Conservation (phyloP, 345 rosid genomes). For the Brassica cretica region DNA sequence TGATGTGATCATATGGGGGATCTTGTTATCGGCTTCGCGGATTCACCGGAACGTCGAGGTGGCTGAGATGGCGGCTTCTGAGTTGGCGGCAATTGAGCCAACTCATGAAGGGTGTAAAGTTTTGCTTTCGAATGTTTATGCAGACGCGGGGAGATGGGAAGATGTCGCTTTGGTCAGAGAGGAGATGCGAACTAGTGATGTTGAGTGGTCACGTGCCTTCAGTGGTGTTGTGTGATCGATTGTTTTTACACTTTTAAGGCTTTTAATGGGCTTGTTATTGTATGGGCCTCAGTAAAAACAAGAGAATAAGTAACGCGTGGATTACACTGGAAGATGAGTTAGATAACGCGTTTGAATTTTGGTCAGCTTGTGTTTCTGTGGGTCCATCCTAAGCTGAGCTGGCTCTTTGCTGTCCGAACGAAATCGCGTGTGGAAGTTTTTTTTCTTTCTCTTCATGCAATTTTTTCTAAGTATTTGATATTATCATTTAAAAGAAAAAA, state of each 20-base stretch:
- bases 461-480: neutral
- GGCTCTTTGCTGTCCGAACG: conserved; percentile 14
- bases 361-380: conserved; percentile 5
- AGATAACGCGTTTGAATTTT: conserved; percentile 18
- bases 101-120: conserved; percentile 64
- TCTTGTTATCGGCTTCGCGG: conserved; percentile 64
- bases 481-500: neutral
- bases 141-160: conserved; percentile 82
- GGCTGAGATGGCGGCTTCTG: conserved; percentile 65
- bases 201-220: conserved; percentile 61
- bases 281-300: conserved; percentile 6
- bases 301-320: conserved; percentile 10
- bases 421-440: conserved; percentile 5
- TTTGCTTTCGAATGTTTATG: conserved; percentile 74
- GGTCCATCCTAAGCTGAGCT: conserved; percentile 12
- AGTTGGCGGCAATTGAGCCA: conserved; percentile 59
- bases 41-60: conserved; percentile 59
- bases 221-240: conserved; percentile 48
- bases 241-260: neutral
- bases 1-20: conserved; percentile 79
- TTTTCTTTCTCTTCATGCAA: neutral
- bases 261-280: neutral
- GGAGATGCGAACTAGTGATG: conserved; percentile 46
- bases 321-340: neutral
- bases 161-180: conserved; percentile 61